Evolutionary conservation across 2,329 filamentous ascomycete species (phyloP), one percentile per base, ranked within the genome.

Genomic region (Exophiala bonariae): DNA sequence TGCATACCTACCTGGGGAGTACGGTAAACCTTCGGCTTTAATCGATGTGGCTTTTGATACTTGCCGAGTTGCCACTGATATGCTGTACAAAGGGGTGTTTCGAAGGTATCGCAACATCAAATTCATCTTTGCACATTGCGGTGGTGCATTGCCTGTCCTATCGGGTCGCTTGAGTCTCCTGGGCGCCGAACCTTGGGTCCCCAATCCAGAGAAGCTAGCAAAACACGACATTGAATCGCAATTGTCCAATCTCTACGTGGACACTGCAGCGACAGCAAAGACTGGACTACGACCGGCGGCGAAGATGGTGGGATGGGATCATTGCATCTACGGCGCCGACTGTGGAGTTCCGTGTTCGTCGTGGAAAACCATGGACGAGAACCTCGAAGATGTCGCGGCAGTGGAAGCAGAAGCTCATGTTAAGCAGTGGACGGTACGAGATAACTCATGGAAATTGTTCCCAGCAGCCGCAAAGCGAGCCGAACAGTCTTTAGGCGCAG

Each of bases 31-130:
- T 14, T 20, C 26, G 9, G 11, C 44, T 16, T 16, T 47, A 13
- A 47, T 47, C 31, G 20, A 37, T 13, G 38, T 47, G 3, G 31
- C 38, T 13, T 42, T 47, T 17, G 44, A 47, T 30, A 43, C 38
- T 13, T 39, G 35, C 5, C 20, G 31, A 23, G 32, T 42, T 9
- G 31, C 39, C 9, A 36, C 38, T 9, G 38, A 43, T 20, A 41
- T 35, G 44, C 22, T 43, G 17, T 36, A 36, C 30, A n/a, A 31
- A 20, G 11, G 38, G 35, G 28, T 47, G 26, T 35, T 39, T 28
- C 10, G 14, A 14, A 36, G 34, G 34, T 16, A 43, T 42, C 23
- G 13, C 14, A 28, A 43, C 8, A 42, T 43, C 30, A 36, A 26
- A 4, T 43, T 42, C 44, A 42, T 47, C 31, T 47, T 47, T 11